Evolutionary conservation across 805 yeast species (phyloP).

Genomic region (Torulaspora franciscae): DNA sequence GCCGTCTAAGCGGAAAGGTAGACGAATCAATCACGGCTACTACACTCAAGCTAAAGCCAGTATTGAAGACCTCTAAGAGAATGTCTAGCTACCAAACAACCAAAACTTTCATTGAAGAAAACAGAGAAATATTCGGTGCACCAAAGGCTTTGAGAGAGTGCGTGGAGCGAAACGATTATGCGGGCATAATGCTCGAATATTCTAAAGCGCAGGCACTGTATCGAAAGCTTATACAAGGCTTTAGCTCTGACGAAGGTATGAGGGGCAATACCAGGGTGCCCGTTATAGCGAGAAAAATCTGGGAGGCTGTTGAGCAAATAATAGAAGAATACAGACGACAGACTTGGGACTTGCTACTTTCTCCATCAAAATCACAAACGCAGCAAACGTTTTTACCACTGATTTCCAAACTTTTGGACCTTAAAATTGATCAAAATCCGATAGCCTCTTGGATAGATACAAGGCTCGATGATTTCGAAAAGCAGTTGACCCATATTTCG

Average conservation of each 20-base stretch:
- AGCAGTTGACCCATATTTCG: slow-evolving; percentile 40
- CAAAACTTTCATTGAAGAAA: slow-evolving; percentile 46
- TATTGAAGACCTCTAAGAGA: slow-evolving; percentile 46
- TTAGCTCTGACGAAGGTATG: slow-evolving; percentile 14
- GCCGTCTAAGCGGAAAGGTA: slow-evolving; percentile 39
- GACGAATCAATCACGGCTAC: slow-evolving; percentile 50
- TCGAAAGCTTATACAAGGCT: slow-evolving; percentile 14
- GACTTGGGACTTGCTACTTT: slow-evolving; percentile 47
- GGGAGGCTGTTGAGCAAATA: slow-evolving; percentile 51
- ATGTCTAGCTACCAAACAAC: slow-evolving; percentile 48
- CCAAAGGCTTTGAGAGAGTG: slow-evolving; percentile 46
- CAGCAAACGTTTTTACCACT: slow-evolving; percentile 38
- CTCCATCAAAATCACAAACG: slow-evolving; percentile 18
- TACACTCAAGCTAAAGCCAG: slow-evolving; percentile 53
- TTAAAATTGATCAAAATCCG: slow-evolving; percentile 63
- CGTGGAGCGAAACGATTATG: slow-evolving; percentile 50
- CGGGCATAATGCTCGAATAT: slow-evolving; percentile 53
- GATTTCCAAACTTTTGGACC: slow-evolving; percentile 53
- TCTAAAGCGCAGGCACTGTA: slow-evolving; percentile 42
- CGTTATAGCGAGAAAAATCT: slow-evolving; percentile 45
- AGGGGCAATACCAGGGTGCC: slow-evolving; percentile 27
- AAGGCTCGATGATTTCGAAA: slow-evolving; percentile 41
- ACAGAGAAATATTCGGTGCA: slow-evolving; percentile 51
- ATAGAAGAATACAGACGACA: slow-evolving; percentile 50
- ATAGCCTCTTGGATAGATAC: slow-evolving; percentile 55